Conservation (phyloP, 169 alveolate genomes). For the Eimeria praecox region DNA sequence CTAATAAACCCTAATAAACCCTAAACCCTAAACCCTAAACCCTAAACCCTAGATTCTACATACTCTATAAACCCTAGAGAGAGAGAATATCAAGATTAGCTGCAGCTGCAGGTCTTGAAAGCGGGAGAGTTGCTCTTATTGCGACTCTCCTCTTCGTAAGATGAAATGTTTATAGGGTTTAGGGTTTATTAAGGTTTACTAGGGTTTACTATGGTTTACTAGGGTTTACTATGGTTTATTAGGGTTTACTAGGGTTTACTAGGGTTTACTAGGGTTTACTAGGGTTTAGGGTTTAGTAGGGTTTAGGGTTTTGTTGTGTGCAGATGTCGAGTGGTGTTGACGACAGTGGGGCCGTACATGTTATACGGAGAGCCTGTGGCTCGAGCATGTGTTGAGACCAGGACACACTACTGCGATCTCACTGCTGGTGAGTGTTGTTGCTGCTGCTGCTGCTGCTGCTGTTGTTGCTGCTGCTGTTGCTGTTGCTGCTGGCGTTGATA, state of each 20-base stretch:
- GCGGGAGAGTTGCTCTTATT: not conserved
- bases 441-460: slow-evolving; percentile 10
- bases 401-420: slow-evolving; percentile 80
- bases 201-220: slow-evolving; percentile 22
- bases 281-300: slow-evolving; percentile 34
- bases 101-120: not conserved
- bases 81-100: too few species aligned
- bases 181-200: slow-evolving; percentile 27
- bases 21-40: slow-evolving; percentile 49
- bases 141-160: too few species aligned
- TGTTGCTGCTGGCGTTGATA: not conserved
- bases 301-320: slow-evolving; percentile 31
- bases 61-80: too few species aligned
- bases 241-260: slow-evolving; percentile 30
- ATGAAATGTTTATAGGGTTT: too few species aligned
- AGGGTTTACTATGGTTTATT: not conserved
- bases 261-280: not conserved
- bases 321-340: slow-evolving; percentile 49
- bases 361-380: slow-evolving; percentile 77
- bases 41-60: not conserved
- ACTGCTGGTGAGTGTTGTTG: slow-evolving; percentile 57
- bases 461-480: slow-evolving; percentile 18
- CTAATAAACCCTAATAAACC: slow-evolving; percentile 40
- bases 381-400: slow-evolving; percentile 50
- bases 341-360: slow-evolving; percentile 76